Base-by-base conservation (phyloP, 495 filamentous ascomycete genomes). In the Pyrenula massariospora region DNA sequence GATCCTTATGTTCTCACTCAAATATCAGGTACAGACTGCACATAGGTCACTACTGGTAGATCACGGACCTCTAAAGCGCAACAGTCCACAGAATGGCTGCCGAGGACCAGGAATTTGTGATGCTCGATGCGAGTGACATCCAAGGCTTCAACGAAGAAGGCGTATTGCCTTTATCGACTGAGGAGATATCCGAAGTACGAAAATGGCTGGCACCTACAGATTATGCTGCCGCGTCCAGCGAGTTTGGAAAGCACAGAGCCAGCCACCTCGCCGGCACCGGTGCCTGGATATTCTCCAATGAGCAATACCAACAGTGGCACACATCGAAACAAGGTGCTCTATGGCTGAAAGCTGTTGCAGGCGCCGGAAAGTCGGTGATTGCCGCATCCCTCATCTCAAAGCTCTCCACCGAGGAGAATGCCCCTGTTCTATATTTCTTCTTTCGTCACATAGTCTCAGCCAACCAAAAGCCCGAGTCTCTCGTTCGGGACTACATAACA, bases 391-490 rank as follows among this genome's bases (percentile, higher is more conserved):
- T 77, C 12, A 63, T 69, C 31, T 22, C 63, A 12, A 50, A 60
- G 2, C 65, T 78, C 56, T 24, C 49, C 48, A 19, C 64, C 62
- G 55, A 67, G 54, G 31, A 63, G 31, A 51, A 59, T 31, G 56
- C 54, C 5, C 74, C 73, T 0, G 71, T 78, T 1, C 62, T 80
- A 0, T 79, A 62, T 58, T 80, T 83, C 64, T 83, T 83, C 64
- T 78, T 79, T 59, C 71, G 77, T 1, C 72, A 79, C 49, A 79
- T 78, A 58, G 73, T 81, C 55, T 60, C 62, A 22, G 66, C 71
- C 3, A 80, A 81, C 56, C 70, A 73, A 59, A 59, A 62, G n/a
- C 75, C 76, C 0, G 53, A 62, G 3, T 63, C 66, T 1, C 55
- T 74, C 25, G 50, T 74, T 3, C 68, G 71, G 12, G 77, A 78